Evolutionary conservation across 2,329 filamentous ascomycete species (phyloP).

Genomic region (Claviceps cyperi): DNA sequence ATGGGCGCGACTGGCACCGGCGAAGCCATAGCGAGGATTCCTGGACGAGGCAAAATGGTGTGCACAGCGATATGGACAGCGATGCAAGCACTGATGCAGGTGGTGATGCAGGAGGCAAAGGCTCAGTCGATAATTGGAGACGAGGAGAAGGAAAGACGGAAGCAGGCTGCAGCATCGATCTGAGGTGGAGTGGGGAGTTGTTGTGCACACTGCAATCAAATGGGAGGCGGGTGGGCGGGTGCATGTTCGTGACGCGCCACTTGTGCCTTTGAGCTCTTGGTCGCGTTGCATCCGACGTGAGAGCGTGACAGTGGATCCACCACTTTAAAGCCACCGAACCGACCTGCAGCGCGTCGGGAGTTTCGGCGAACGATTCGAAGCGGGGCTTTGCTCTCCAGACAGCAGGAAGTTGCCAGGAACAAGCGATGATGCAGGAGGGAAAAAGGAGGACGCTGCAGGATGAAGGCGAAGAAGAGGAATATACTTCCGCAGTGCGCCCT

Average conservation of each 20-base stretch:
- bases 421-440: background rate
- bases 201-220: conserved; percentile 13
- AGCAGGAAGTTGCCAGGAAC: background rate
- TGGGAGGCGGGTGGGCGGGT: conserved; percentile 23
- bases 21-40: conserved; percentile 22
- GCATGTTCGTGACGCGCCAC: conserved; percentile 23
- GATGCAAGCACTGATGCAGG: background rate
- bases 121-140: background rate
- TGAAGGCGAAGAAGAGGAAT: background rate
- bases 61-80: background rate
- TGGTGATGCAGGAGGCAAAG: background rate
- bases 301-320: conserved; percentile 4
- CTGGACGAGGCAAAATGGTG: background rate
- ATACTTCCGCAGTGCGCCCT: too few species aligned
- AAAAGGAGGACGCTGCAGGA: background rate
- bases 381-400: background rate
- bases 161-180: background rate
- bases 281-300: conserved; percentile 3
- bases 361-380: background rate
- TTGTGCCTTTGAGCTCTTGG: conserved; percentile 1
- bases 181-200: conserved; percentile 1
- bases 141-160: background rate
- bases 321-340: conserved; percentile 1
- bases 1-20: conserved; percentile 19
- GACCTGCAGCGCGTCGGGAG: background rate